phyloP scores from a whole-genome alignment of 2,329 filamentous ascomycete species.

The Exophiala spinifera region DNA sequence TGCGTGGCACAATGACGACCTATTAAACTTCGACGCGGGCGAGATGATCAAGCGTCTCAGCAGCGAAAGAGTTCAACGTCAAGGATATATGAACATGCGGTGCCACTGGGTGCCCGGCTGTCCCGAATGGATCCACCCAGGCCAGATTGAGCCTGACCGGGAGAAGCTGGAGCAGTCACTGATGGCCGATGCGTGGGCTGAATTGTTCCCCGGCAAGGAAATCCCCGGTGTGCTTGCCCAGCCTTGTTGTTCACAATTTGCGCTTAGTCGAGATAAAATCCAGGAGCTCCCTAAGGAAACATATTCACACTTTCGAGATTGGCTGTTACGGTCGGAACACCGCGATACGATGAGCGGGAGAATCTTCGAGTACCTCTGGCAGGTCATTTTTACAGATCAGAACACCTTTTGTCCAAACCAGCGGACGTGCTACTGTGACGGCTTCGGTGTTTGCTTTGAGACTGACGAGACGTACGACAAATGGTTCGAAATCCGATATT shows the following conservation, averaged over 20 bases:
- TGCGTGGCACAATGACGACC: conserved; percentile 60
- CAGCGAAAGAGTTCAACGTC: conserved; percentile 48
- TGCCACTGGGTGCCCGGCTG: conserved; percentile 59
- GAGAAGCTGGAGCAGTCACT: conserved; percentile 48
- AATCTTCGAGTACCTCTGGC: conserved; percentile 64
- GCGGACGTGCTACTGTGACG: conserved; percentile 61
- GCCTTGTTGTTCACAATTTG: conserved; percentile 60
- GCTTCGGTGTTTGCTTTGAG: conserved; percentile 61
- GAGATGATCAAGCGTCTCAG: conserved; percentile 52
- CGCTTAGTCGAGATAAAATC: conserved; percentile 57
- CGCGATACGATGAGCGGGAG: conserved; percentile 56
- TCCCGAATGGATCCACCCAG: conserved; percentile 56
- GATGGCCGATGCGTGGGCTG: conserved; percentile 46
- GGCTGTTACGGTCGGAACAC: conserved; percentile 57
- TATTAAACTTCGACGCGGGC: conserved; percentile 50
- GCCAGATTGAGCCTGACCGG: conserved; percentile 37
- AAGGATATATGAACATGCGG: conserved; percentile 60
- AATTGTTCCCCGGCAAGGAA: conserved; percentile 45
- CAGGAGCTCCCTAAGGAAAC: conserved; percentile 51
- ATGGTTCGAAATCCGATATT: conserved; percentile 47
- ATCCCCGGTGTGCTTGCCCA: conserved; percentile 54
- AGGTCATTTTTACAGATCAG: conserved; percentile 57
- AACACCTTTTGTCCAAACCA: conserved; percentile 47
- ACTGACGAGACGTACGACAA: conserved; percentile 47
- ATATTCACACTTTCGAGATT: conserved; percentile 58